These are phyloP conservation scores for Maudiozyma humilis DNA, from an alignment of 1,139 yeast genomes.

Conservation along the genomic window DNA sequence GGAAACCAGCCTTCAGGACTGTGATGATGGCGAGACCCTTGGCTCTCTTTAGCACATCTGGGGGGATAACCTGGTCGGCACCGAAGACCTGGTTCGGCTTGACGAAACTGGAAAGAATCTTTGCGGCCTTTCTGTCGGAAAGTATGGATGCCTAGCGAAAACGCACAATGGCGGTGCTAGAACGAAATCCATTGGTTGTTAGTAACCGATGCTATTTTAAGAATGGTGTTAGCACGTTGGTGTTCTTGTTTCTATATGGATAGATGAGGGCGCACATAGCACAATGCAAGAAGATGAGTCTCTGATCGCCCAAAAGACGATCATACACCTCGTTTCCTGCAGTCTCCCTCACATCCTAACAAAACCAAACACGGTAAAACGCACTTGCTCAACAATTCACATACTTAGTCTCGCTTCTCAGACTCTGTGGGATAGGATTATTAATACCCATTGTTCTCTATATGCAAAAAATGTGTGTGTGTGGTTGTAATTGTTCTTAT, in stretches of 20 bases:
- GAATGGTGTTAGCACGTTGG: too few relatives aligned
- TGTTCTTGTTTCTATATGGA: too few relatives aligned
- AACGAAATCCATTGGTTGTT: too few relatives aligned
- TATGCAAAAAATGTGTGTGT: not conserved
- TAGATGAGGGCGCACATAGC: too few relatives aligned
- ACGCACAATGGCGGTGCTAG: too few relatives aligned
- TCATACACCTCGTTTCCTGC: too few relatives aligned
- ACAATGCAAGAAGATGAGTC: too few relatives aligned
- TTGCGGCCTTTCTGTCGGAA: conserved; percentile 74
- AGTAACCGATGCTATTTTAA: too few relatives aligned
- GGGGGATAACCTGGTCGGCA: conserved; percentile 85
- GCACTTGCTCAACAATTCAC: conserved; percentile 29
- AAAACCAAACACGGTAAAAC: not conserved
- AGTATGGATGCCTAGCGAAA: conserved; percentile 6
- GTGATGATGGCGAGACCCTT: conserved; percentile 88
- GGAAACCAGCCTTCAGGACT: conserved; percentile 89
- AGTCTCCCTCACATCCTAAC: too few relatives aligned
- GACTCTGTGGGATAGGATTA: conserved; percentile 90
- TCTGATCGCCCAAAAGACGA: too few relatives aligned
- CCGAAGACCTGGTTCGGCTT: conserved; percentile 94
- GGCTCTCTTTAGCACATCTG: conserved; percentile 78
- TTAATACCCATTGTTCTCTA: conserved; percentile 54
- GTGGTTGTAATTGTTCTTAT: too few relatives aligned
- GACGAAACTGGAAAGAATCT: conserved; percentile 77
- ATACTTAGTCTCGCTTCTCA: conserved; percentile 77